Percentiles rank a stretch among this genome's conserved stretches.
phyloP scores from a whole-genome alignment of 306 rosid genomes.

The Ochetophila trinervis region DNA sequence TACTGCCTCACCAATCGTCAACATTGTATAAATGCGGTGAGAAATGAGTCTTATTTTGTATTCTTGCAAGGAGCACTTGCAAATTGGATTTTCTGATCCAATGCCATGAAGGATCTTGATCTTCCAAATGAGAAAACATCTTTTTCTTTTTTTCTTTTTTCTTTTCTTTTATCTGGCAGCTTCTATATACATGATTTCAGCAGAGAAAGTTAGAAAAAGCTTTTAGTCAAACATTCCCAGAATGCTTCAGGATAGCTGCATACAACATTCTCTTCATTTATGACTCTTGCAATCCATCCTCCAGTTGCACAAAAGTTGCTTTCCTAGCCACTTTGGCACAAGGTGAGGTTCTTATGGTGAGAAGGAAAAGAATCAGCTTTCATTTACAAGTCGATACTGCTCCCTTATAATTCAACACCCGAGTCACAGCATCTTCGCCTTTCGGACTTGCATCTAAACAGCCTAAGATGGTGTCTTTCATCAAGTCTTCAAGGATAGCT shows the following conservation, averaged over 20 bases:
- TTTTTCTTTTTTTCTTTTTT: too few relatives aligned
- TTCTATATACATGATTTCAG: constrained; percentile 31
- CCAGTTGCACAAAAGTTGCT: constrained; percentile 7
- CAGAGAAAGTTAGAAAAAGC: constrained; percentile 27
- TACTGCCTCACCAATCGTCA: constrained; percentile 7
- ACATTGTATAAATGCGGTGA: constrained; percentile 17
- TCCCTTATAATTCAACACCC: constrained; percentile 30
- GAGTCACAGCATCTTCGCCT: constrained; percentile 25
- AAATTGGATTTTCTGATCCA: constrained; percentile 24
- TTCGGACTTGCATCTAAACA: constrained; percentile 30
- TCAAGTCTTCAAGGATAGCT: constrained; percentile 64
- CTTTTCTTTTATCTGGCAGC: constrained; percentile 4
- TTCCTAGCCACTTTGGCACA: constrained; percentile 14
- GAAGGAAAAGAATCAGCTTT: constrained; percentile 23
- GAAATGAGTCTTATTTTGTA: constrained; percentile 28
- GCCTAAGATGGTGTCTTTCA: constrained; percentile 65
- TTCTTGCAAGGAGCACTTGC: constrained; percentile 34
- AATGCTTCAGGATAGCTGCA: constrained; percentile 22
- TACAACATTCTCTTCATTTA: constrained; percentile 15
- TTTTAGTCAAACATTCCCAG: constrained; percentile 25
- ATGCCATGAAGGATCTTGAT: constrained; percentile 25
- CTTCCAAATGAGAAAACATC: constrained; percentile 9
- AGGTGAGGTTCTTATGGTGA: constrained; percentile 20
- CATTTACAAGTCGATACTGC: constrained; percentile 34
- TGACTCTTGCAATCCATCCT: constrained; percentile 14